Conservation (phyloP, 352 stramenopile genomes). For the Pythium dissimile region DNA sequence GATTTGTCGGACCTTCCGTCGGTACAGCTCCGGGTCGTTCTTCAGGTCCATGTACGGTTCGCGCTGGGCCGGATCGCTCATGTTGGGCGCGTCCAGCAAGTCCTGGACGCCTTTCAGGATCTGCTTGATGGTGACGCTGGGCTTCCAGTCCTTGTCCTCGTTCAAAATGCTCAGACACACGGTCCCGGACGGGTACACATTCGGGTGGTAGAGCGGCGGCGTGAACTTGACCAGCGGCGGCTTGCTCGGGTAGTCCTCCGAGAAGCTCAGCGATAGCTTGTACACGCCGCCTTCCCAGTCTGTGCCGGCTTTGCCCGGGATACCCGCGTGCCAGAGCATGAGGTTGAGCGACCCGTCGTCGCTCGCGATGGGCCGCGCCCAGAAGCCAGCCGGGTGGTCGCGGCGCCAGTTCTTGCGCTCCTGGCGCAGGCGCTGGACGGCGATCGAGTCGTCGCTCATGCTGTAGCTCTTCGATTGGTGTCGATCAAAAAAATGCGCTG, state of each 20-base stretch:
- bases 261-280: constrained; percentile 96
- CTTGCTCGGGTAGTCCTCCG: constrained; percentile 97
- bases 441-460: constrained; percentile 89
- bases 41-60: constrained; percentile 88
- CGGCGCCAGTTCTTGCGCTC: constrained; percentile 94
- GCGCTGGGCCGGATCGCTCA: constrained; percentile 82
- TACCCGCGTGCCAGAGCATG: constrained; percentile 96
- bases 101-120: constrained; percentile 97
- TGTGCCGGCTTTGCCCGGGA: constrained; percentile 94
- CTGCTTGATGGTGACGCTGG: constrained; percentile 96
- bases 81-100: constrained; percentile 85
- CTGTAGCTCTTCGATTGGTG: not conserved
- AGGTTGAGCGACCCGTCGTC: constrained; percentile 96
- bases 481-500: not conserved
- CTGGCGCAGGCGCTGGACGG: constrained; percentile 86
- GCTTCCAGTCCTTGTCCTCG: constrained; percentile 99
- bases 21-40: constrained; percentile 88
- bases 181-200: constrained; percentile 96
- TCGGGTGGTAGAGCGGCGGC: constrained; percentile 96
- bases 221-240: constrained; percentile 98
- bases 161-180: constrained; percentile 99
- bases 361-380: constrained; percentile 90
- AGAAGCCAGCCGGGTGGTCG: constrained; percentile 96
- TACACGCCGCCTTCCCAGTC: constrained; percentile 98
- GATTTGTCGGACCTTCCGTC: constrained; percentile 78